phyloP scores from a whole-genome alignment of 2,329 filamentous ascomycete genomes.

The Elsinoe arachidis region DNA sequence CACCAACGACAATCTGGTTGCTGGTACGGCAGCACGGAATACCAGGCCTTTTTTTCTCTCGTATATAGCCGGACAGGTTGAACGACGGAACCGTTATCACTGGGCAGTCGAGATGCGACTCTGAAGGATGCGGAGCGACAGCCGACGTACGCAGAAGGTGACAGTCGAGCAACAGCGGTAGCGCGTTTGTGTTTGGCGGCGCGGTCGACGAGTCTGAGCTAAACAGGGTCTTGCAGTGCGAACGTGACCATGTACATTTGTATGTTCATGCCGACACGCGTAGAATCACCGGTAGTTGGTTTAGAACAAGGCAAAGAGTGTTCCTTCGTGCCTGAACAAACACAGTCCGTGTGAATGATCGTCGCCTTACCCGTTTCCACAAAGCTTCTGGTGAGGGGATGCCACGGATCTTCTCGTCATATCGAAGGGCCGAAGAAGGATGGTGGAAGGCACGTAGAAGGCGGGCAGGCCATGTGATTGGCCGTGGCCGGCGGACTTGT shows the following conservation, averaged over 20 bases:
- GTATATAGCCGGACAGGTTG: not conserved
- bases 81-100: not conserved
- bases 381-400: constrained; percentile 9
- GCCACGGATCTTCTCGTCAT: constrained; percentile 9
- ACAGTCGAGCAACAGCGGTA: not conserved
- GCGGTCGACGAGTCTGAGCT: constrained; percentile 2
- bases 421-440: constrained; percentile 14
- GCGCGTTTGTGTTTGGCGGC: constrained; percentile 11
- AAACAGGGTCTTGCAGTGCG: not conserved
- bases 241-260: not conserved
- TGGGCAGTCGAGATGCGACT: constrained; percentile 8
- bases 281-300: not conserved
- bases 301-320: not conserved
- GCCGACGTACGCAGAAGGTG: not conserved
- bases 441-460: constrained; percentile 13
- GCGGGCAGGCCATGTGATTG: not conserved
- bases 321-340: not conserved
- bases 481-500: not conserved
- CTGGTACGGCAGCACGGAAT: not conserved
- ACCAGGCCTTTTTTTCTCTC: not conserved
- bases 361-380: constrained; percentile 9
- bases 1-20: constrained; percentile 8
- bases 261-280: not conserved
- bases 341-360: not conserved
- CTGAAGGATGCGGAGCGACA: not conserved